These are phyloP conservation scores for Prunus mongolica DNA, from an alignment of 306 rosid genomes.

Conservation along the genomic window DNA sequence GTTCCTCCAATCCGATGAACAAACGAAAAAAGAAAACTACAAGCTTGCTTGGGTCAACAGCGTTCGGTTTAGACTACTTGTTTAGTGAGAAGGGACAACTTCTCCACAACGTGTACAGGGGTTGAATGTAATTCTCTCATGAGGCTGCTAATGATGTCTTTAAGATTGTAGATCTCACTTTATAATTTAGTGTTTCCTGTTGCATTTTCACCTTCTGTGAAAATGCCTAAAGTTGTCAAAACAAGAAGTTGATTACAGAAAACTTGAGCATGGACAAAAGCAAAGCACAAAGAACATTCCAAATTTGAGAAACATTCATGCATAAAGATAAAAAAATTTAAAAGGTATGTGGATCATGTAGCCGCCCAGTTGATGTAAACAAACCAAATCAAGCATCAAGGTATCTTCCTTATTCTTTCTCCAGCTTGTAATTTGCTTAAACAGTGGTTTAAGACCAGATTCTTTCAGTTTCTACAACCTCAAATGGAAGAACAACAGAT, in stretches of 20 bases:
- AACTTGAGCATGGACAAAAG: background rate
- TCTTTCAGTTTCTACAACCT: background rate
- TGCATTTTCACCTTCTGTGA: background rate
- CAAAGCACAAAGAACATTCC: background rate
- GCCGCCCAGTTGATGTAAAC: conserved; percentile 2
- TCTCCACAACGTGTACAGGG: too few relatives aligned
- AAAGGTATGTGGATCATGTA: background rate
- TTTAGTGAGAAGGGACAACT: too few relatives aligned
- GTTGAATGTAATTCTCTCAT: too few relatives aligned
- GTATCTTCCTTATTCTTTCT: conserved; percentile 6
- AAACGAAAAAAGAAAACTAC: background rate
- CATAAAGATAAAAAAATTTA: background rate
- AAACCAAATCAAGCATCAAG: background rate
- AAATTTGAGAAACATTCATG: background rate
- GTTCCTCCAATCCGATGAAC: background rate
- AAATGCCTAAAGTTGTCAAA: background rate
- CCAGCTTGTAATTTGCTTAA: conserved; percentile 9
- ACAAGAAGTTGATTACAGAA: background rate
- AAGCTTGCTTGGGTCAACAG: too few relatives aligned
- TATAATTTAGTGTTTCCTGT: background rate
- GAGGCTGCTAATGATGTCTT: too few relatives aligned
- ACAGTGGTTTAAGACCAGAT: conserved; percentile 9
- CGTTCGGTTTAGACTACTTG: too few relatives aligned
- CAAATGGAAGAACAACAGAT: background rate
- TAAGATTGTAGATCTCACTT: too few relatives aligned